Percentiles rank a stretch among this genome's conserved stretches.
phyloP scores from a whole-genome alignment of 1,284 basidiomycete species.

The Boletus semigastroideus region DNA sequence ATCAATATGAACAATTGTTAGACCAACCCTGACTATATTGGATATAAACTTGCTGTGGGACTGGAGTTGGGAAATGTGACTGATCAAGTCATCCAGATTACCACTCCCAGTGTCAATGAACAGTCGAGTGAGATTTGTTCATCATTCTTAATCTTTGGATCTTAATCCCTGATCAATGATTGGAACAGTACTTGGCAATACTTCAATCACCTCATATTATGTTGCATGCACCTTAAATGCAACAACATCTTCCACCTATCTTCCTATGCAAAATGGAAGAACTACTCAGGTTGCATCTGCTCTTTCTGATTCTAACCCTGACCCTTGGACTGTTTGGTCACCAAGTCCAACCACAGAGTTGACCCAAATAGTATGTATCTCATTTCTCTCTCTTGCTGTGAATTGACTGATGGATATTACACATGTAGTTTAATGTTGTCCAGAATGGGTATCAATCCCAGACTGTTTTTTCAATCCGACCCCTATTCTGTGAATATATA shows the following conservation, averaged over 20 bases:
- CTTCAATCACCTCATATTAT: background rate
- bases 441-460: too few relatives aligned
- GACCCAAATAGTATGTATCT: background rate
- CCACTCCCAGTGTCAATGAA: background rate
- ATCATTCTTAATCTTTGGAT: background rate
- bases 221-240: background rate
- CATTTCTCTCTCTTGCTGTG: background rate
- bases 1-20: background rate
- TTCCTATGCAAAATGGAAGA: background rate
- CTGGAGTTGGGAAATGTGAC: background rate
- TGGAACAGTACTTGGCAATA: background rate
- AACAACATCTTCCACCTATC: background rate
- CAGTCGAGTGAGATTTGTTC: background rate
- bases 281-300: background rate
- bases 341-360: background rate
- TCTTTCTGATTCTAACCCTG: background rate
- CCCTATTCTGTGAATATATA: too few relatives aligned
- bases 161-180: background rate
- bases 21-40: background rate
- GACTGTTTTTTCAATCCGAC: too few relatives aligned
- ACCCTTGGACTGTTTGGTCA: background rate
- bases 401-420: background rate
- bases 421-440: background rate
- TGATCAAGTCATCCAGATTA: background rate
- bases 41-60: background rate